Percentiles rank a stretch among this genome's conserved stretches.
Conservation (phyloP, 108 stramenopile species). For the Mediolabrus comicus region DNA sequence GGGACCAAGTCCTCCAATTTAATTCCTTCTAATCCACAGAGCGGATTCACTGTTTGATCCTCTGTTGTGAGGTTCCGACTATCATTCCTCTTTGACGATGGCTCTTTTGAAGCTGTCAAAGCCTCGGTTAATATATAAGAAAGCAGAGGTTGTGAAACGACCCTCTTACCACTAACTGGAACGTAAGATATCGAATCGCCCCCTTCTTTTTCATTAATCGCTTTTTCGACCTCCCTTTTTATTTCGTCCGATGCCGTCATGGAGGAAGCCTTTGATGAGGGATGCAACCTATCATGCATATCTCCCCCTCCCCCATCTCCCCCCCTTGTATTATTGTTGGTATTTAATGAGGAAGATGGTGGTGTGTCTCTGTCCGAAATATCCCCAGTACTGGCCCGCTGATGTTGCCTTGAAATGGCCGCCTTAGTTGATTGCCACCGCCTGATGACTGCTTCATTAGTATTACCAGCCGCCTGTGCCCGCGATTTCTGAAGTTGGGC, state of each 20-base stretch:
- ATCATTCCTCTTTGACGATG: background rate
- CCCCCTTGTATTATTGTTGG: background rate
- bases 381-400: background rate
- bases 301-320: no score
- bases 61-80: background rate
- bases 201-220: background rate
- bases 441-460: background rate
- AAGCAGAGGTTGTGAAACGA: background rate
- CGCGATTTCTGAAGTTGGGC: background rate
- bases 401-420: background rate
- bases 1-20: slow-evolving; percentile 11
- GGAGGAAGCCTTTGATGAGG: background rate
- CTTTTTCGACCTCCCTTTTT: background rate
- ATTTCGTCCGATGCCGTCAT: background rate
- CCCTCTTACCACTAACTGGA: background rate
- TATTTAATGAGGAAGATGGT: no score
- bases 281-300: no score
- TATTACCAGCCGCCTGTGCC: background rate
- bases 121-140: background rate
- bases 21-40: background rate
- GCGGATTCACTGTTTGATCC: background rate
- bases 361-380: background rate
- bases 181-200: background rate
- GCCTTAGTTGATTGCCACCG: background rate
- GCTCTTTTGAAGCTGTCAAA: background rate